A percentile compares a stretch with the other conserved stretches of the same genome.
Evolutionary conservation across 805 yeast genomes (phyloP).

Genomic region (Cyberlindnera meyerae): DNA sequence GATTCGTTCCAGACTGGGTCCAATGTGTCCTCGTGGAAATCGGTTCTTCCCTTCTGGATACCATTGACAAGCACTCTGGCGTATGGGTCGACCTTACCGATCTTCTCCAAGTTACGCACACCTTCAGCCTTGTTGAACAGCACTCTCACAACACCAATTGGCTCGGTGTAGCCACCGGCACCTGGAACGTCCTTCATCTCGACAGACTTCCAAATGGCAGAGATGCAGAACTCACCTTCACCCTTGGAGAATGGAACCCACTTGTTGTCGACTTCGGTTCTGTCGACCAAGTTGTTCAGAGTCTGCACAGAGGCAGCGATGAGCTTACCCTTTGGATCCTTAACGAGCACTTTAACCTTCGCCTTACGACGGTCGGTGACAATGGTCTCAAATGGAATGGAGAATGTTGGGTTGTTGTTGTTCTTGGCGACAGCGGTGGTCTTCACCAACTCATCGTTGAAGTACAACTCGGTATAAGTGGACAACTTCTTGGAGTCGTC

Average conservation of each 20-base stretch:
- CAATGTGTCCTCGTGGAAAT: constrained; percentile 56
- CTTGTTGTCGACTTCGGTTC: constrained; percentile 68
- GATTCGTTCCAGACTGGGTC: constrained; percentile 85
- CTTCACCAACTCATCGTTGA: constrained; percentile 55
- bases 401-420: constrained; percentile 65
- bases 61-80: constrained; percentile 76
- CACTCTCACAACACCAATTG: constrained; percentile 86
- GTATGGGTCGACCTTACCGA: constrained; percentile 93
- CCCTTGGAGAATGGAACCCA: constrained; percentile 73
- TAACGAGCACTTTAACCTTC: constrained; percentile 61
- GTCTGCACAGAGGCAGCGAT: constrained; percentile 57
- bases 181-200: constrained; percentile 62
- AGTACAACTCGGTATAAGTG: constrained; percentile 65
- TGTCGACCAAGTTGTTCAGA: constrained; percentile 60
- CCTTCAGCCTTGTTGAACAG: constrained; percentile 64
- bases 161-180: constrained; percentile 82
- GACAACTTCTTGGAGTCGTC: constrained; percentile 45
- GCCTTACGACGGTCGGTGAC: constrained; percentile 67
- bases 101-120: constrained; percentile 76
- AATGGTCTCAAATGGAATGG: constrained; percentile 57
- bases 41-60: constrained; percentile 71
- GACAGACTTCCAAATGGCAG: constrained; percentile 84
- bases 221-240: constrained; percentile 65
- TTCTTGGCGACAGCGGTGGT: constrained; percentile 57
- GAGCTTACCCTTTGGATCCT: constrained; percentile 53